phyloP scores from a whole-genome alignment of 1,284 basidiomycete species.

The Ustilago tritici region DNA sequence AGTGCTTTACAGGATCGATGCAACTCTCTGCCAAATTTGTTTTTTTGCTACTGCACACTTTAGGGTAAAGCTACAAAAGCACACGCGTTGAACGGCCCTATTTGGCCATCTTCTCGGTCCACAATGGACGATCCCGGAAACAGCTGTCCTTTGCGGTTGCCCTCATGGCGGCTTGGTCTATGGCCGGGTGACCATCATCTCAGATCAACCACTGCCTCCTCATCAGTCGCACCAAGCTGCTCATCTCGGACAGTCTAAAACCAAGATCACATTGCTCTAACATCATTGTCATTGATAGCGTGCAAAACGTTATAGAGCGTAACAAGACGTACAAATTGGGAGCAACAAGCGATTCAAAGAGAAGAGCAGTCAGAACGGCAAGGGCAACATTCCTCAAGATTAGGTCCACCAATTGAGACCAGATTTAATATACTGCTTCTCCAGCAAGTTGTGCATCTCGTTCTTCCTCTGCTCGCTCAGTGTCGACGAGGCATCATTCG shows the following conservation, averaged over 20 bases:
- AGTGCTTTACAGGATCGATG: too few relatives aligned
- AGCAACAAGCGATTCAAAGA: background rate
- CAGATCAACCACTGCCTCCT: too few relatives aligned
- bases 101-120: background rate
- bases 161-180: background rate
- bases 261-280: background rate
- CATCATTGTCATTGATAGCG: background rate
- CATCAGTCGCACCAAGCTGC: too few relatives aligned
- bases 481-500: conserved; percentile 25
- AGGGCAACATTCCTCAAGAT: background rate
- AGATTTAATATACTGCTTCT: conserved; percentile 30
- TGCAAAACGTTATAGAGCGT: background rate
- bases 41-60: background rate
- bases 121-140: conserved; percentile 2
- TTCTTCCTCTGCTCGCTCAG: conserved; percentile 35
- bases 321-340: background rate
- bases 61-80: too few relatives aligned
- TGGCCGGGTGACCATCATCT: background rate
- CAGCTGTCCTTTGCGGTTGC: background rate
- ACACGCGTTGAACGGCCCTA: too few relatives aligned
- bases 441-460: conserved; percentile 33
- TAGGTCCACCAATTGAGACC: conserved; percentile 42
- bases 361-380: background rate
- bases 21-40: background rate
- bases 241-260: too few relatives aligned